Conservation (phyloP, 2,329 filamentous ascomycete genomes). For the Amphichorda felina region DNA sequence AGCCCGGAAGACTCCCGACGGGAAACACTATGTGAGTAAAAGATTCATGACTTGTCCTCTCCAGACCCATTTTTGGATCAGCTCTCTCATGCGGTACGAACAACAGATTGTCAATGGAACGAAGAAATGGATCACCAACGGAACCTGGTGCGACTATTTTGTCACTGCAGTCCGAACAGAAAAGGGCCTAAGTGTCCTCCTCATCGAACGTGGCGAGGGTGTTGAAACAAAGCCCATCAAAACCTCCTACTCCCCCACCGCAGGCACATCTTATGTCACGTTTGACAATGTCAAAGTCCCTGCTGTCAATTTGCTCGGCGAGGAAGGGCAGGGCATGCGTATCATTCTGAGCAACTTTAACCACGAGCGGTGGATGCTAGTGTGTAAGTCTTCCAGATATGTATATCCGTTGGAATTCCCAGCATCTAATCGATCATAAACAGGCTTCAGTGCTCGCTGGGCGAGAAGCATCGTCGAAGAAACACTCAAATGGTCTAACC, state of each 20-base stretch:
- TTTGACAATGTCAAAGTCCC: constrained; percentile 84
- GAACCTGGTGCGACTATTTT: constrained; percentile 73
- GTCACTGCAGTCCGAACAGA: constrained; percentile 69
- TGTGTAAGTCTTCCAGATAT: constrained; percentile 28
- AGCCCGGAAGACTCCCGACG: constrained; percentile 63
- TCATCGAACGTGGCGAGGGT: constrained; percentile 63
- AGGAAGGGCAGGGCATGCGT: constrained; percentile 76
- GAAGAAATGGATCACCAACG: constrained; percentile 84
- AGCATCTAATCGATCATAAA: no score
- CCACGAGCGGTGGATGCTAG: constrained; percentile 74
- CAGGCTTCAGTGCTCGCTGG: constrained; percentile 47
- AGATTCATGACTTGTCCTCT: not conserved
- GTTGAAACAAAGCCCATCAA: constrained; percentile 70
- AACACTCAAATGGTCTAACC: constrained; percentile 80
- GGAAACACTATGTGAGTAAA: constrained; percentile 53
- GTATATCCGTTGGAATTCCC: no score
- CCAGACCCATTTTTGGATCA: no score
- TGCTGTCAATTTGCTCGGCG: constrained; percentile 62
- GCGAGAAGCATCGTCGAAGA: constrained; percentile 66
- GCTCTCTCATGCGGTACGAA: no score
- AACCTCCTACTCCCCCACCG: constrained; percentile 68
- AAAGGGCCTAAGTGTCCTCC: constrained; percentile 68
- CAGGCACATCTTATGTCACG: constrained; percentile 68
- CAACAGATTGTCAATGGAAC: constrained; percentile 52
- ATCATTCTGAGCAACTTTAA: constrained; percentile 84